These are phyloP conservation scores for Rhytidhysteron rufulum DNA, from an alignment of 2,329 filamentous ascomycete genomes.

Conservation along the genomic window DNA sequence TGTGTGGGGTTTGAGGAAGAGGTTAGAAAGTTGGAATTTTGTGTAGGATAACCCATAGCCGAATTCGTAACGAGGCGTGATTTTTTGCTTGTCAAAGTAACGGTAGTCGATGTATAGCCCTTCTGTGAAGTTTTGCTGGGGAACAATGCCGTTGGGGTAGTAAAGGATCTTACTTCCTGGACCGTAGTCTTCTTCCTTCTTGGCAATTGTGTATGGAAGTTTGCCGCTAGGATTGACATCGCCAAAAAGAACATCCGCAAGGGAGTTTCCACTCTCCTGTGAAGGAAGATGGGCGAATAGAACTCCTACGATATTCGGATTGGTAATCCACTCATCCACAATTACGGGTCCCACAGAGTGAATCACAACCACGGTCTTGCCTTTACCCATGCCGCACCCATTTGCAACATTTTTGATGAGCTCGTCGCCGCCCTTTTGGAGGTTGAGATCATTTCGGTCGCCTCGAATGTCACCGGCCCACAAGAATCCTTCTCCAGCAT, in stretches of 20 bases:
- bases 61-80: conserved; percentile 78
- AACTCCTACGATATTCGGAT: conserved; percentile 73
- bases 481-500: conserved; percentile 76
- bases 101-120: conserved; percentile 88
- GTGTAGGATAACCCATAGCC: conserved; percentile 85
- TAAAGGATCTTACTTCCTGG: conserved; percentile 66
- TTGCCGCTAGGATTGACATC: conserved; percentile 75
- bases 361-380: conserved; percentile 75
- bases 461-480: conserved; percentile 59
- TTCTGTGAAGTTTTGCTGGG: conserved; percentile 80
- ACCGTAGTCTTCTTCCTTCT: conserved; percentile 71
- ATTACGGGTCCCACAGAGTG: conserved; percentile 82
- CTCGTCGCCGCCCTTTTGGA: conserved; percentile 74
- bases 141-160: conserved; percentile 63
- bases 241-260: conserved; percentile 77
- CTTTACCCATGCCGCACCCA: conserved; percentile 58
- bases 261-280: conserved; percentile 78
- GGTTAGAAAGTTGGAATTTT: conserved; percentile 59
- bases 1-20: conserved; percentile 41
- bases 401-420: conserved; percentile 70
- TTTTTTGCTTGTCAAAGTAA: conserved; percentile 73
- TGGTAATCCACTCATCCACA: conserved; percentile 74
- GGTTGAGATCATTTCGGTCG: conserved; percentile 70
- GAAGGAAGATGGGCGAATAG: conserved; percentile 82
- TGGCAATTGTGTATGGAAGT: conserved; percentile 83